A percentile compares a stretch with the other conserved stretches of the same genome.
Conservation (phyloP, 176 grass and related monocot species). For the Cocos nucifera region DNA sequence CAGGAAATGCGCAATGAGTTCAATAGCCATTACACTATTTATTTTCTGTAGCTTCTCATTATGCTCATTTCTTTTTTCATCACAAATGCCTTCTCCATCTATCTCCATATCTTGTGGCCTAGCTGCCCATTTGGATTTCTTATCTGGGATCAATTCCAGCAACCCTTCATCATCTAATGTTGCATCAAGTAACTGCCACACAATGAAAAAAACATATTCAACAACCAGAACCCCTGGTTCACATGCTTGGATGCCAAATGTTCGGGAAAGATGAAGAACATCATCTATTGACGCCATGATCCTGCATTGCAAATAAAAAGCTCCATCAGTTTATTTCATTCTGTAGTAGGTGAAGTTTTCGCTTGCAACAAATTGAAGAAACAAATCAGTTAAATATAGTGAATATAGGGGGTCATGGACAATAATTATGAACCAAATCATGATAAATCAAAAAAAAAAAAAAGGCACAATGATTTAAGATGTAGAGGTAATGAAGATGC, state of each 20-base stretch:
- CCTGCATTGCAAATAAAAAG: conserved; percentile 44
- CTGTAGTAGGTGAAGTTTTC: too few relatives aligned
- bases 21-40: conserved; percentile 60
- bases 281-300: conserved; percentile 60
- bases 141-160: conserved; percentile 58
- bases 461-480: too few relatives aligned
- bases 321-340: too few relatives aligned
- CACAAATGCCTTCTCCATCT: conserved; percentile 43
- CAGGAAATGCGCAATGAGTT: conserved; percentile 74
- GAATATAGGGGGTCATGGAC: too few relatives aligned
- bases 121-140: conserved; percentile 56
- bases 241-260: conserved; percentile 59
- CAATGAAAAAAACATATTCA: conserved; percentile 57
- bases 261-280: conserved; percentile 55
- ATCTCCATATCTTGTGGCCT: conserved; percentile 46
- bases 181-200: conserved; percentile 79
- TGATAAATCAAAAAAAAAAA: too few relatives aligned
- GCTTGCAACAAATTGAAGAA: too few relatives aligned
- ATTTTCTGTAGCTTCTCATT: conserved; percentile 63
- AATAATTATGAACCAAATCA: too few relatives aligned
- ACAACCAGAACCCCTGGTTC: conserved; percentile 69
- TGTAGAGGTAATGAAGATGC: too few relatives aligned
- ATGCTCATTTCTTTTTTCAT: conserved; percentile 51
- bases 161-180: conserved; percentile 82
- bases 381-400: too few relatives aligned